A percentile compares a stretch with the other conserved stretches of the same genome.
Evolutionary conservation across 176 grass and related monocot genomes (phyloP).

Genomic region (barley (Hordeum vulgare)): MorexV3_pseudomolecules_assembly NC_058520.1:556943630-556944129

Average conservation of each 20-base stretch:
- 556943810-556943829: not conserved
- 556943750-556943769: not conserved
- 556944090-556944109: too few relatives aligned
- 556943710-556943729: not conserved
- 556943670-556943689: not conserved
- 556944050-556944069: too few relatives aligned
- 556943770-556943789: not conserved
- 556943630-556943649: not conserved
- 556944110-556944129: too few relatives aligned
- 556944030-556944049: too few relatives aligned
- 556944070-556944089: too few relatives aligned
- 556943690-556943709: not conserved
- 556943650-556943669: conserved; percentile 15
- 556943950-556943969: not conserved
- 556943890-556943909: not conserved
- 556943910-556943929: not conserved
- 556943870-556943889: conserved; percentile 13
- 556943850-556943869: conserved; percentile 12
- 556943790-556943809: conserved; percentile 29
- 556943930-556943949: not conserved
- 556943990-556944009: too few relatives aligned
- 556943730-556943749: conserved; percentile 17
- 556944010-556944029: too few relatives aligned
- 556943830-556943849: conserved; percentile 7
- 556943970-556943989: not conserved